Evolutionary conservation across 2,329 filamentous ascomycete genomes (phyloP).

Genomic region (Cyphellophora europaea): DNA sequence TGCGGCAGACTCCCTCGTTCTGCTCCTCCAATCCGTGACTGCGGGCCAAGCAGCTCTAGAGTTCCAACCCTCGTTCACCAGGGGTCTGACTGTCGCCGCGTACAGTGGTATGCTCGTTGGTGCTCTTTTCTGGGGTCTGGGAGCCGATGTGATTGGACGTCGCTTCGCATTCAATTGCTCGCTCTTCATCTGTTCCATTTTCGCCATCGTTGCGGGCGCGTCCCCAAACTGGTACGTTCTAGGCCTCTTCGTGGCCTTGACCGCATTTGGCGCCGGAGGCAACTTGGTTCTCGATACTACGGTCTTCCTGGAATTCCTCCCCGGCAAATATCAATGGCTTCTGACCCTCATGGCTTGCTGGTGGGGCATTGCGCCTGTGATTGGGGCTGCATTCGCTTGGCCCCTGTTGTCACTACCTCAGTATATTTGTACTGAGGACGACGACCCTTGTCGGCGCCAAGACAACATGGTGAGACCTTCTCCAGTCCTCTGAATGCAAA

Average conservation of each 20-base stretch:
- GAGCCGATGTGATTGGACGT: conserved; percentile 54
- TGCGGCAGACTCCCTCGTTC: conserved; percentile 28
- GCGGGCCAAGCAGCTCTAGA: conserved; percentile 14
- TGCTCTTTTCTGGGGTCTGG: conserved; percentile 57
- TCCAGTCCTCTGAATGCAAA: no score
- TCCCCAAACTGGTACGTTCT: conserved; percentile 45
- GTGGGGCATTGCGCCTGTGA: conserved; percentile 23
- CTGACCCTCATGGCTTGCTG: conserved; percentile 25
- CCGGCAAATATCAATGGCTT: conserved; percentile 53
- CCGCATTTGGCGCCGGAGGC: conserved; percentile 26
- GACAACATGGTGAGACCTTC: conserved; percentile 34
- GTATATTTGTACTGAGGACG: conserved; percentile 20
- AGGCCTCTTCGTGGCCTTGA: conserved; percentile 13
- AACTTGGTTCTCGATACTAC: conserved; percentile 28
- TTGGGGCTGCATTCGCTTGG: conserved; percentile 17
- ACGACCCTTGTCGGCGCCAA: conserved; percentile 36
- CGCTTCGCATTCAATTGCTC: conserved; percentile 56
- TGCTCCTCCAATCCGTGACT: conserved; percentile 16
- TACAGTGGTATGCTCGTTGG: conserved; percentile 34
- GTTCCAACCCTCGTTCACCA: conserved; percentile 13
- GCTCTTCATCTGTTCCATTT: conserved; percentile 52
- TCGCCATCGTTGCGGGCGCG: conserved; percentile 56
- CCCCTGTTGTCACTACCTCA: conserved; percentile 11
- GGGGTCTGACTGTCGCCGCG: conserved; percentile 27
- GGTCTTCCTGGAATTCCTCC: conserved; percentile 49